Conservation (phyloP, 2,329 filamentous ascomycete genomes). For the Aspergillus novofumigatus region DNA sequence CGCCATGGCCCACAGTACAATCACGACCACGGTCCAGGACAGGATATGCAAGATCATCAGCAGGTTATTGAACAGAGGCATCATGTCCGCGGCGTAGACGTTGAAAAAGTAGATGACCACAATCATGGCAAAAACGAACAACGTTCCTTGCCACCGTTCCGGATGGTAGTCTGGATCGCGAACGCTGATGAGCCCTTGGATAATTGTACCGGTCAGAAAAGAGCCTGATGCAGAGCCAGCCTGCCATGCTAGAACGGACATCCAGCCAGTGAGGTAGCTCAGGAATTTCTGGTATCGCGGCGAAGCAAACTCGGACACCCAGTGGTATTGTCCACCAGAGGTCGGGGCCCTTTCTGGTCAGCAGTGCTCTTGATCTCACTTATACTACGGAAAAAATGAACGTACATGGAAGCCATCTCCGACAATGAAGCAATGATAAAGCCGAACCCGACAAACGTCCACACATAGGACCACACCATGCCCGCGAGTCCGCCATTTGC, state of each 20-base stretch:
- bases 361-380: not conserved
- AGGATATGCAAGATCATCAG: constrained; percentile 37
- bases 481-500: constrained; percentile 24
- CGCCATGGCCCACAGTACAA: constrained; percentile 30
- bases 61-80: constrained; percentile 37
- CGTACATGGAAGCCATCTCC: constrained; percentile 53
- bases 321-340: constrained; percentile 56
- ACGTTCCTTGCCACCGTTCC: constrained; percentile 46
- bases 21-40: constrained; percentile 32
- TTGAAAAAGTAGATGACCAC: constrained; percentile 43
- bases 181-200: constrained; percentile 43
- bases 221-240: constrained; percentile 46
- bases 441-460: constrained; percentile 62
- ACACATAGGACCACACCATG: constrained; percentile 30
- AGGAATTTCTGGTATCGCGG: constrained; percentile 48
- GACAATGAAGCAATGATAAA: constrained; percentile 57
- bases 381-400: too few relatives aligned
- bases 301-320: constrained; percentile 54
- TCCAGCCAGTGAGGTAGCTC: constrained; percentile 53
- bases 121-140: constrained; percentile 46
- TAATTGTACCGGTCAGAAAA: constrained; percentile 47
- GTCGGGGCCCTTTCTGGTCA: constrained; percentile 46
- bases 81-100: constrained; percentile 25
- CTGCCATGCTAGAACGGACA: constrained; percentile 49
- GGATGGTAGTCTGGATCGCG: constrained; percentile 40